Evolutionary conservation across 2,329 filamentous ascomycete species (phyloP).

Genomic region (Talaromyces pinophilus): DNA sequence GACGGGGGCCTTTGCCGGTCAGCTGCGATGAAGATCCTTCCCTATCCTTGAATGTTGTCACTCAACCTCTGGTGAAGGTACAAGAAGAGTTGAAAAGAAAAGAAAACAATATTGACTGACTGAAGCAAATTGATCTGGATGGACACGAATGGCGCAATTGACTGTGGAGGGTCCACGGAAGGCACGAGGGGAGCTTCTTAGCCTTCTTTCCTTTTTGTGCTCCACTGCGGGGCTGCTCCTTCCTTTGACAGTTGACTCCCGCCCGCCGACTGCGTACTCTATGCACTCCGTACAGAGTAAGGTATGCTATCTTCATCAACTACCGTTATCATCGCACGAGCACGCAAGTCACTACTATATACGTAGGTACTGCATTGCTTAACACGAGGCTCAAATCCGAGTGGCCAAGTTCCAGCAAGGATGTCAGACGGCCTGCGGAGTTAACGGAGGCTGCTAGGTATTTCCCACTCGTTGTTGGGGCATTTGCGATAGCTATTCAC

Average conservation of each 20-base stretch:
- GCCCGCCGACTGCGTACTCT: background rate
- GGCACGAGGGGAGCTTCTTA: background rate
- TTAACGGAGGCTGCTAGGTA: background rate
- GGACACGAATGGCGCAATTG: background rate
- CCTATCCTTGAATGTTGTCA: background rate
- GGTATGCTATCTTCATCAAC: background rate
- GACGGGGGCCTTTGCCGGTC: background rate
- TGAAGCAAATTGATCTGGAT: background rate
- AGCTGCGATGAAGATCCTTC: background rate
- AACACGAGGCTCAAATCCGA: background rate
- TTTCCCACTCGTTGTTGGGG: background rate
- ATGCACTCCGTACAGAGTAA: background rate
- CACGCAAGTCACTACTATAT: background rate
- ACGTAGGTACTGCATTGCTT: background rate
- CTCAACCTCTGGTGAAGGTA: background rate
- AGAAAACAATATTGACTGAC: background rate
- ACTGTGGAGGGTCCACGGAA: background rate
- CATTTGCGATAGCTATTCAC: background rate
- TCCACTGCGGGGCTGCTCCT: conserved; percentile 7
- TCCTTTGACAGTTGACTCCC: background rate
- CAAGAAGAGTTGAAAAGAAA: background rate
- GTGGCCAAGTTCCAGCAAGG: background rate
- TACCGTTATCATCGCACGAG: background rate
- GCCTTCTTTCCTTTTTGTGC: background rate
- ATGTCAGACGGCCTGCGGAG: background rate